phyloP scores from a whole-genome alignment of 2,329 filamentous ascomycete species.

The Zasmidium cellare region DNA sequence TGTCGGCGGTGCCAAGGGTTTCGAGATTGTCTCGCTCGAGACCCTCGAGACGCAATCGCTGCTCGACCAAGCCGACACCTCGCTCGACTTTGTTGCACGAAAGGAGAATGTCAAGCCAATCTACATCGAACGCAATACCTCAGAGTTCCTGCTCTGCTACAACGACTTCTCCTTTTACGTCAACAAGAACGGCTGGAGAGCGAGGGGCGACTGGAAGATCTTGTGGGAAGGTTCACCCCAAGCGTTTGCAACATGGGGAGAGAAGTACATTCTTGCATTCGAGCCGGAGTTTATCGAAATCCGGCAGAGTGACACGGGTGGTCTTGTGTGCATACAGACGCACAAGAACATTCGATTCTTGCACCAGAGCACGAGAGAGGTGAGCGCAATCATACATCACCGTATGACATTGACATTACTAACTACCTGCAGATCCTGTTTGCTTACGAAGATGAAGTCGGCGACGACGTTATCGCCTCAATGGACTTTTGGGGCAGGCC shows the following conservation, averaged over 20 bases:
- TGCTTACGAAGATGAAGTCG: constrained; percentile 92
- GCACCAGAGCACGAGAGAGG: constrained; percentile 92
- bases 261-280: constrained; percentile 89
- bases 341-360: constrained; percentile 97
- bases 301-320: constrained; percentile 88
- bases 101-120: constrained; percentile 87
- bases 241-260: constrained; percentile 90
- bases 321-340: constrained; percentile 88
- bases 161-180: constrained; percentile 99
- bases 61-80: constrained; percentile 95
- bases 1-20: constrained; percentile 91
- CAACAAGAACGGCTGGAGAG: constrained; percentile 96
- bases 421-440: constrained; percentile 74
- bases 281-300: constrained; percentile 98
- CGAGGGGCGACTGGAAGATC: constrained; percentile 93
- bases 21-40: constrained; percentile 94
- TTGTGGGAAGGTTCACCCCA: constrained; percentile 95
- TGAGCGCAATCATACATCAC: constrained; percentile 48
- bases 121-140: constrained; percentile 94
- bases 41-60: constrained; percentile 97
- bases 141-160: constrained; percentile 97
- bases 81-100: constrained; percentile 91
- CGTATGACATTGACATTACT: neutral
- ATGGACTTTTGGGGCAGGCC: constrained; percentile 84
- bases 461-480: constrained; percentile 89